phyloP scores from a whole-genome alignment of 2,329 filamentous ascomycete species.

The Verticillium nubilum region DNA sequence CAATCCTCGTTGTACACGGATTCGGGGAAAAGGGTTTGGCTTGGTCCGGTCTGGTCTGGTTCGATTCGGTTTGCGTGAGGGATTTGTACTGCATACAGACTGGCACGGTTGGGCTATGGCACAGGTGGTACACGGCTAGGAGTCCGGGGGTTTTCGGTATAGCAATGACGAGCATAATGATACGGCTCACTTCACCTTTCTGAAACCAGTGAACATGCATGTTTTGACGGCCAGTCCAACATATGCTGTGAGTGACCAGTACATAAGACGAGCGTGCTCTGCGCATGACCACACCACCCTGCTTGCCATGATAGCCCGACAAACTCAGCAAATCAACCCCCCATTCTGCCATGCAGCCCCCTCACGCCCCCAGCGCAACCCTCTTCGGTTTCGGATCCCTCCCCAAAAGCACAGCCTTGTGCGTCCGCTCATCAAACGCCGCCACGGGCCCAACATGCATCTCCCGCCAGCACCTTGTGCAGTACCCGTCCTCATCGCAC shows the following conservation, averaged over 20 bases:
- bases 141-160: background rate
- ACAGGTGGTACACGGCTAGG: background rate
- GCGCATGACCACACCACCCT: no score
- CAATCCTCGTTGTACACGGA: background rate
- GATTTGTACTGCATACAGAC: background rate
- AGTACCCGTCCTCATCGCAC: constrained; percentile 70
- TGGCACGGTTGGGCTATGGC: background rate
- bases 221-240: no score
- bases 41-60: background rate
- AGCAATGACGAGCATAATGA: background rate
- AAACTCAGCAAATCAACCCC: no score
- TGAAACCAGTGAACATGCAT: background rate
- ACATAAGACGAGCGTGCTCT: no score
- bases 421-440: constrained; percentile 63
- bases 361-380: constrained; percentile 30
- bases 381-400: constrained; percentile 26
- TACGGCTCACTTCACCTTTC: constrained; percentile 3
- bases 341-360: no score
- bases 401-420: constrained; percentile 59
- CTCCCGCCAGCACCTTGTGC: constrained; percentile 72
- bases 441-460: constrained; percentile 68
- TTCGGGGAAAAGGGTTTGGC: background rate
- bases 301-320: no score
- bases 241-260: no score
- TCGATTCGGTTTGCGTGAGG: background rate